Conservation (phyloP, 2,329 filamentous ascomycete species). For the Pseudogymnoascus sp. region DNA sequence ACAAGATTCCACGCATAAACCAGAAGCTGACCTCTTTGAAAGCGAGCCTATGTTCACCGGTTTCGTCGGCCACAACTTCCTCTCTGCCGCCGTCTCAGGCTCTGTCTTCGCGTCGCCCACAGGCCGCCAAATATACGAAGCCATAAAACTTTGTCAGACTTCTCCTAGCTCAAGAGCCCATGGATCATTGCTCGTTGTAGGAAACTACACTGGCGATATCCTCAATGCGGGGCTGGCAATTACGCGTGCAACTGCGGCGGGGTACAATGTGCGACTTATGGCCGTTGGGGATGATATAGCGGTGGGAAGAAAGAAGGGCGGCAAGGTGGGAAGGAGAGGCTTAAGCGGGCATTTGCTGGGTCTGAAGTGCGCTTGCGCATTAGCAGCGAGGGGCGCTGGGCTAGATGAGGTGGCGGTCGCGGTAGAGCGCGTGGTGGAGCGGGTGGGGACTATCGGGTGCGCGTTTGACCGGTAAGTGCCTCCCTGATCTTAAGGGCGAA, state of each 20-base stretch:
- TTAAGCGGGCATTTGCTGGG: conserved; percentile 9
- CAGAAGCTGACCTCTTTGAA: background rate
- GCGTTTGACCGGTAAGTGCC: conserved; percentile 9
- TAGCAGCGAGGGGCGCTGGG: background rate
- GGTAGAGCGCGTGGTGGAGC: background rate
- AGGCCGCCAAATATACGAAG: background rate
- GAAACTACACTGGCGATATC: conserved; percentile 11
- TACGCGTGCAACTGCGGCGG: conserved; percentile 6
- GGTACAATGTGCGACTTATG: conserved; percentile 4
- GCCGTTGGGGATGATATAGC: conserved; percentile 9
- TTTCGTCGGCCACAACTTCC: conserved; percentile 7
- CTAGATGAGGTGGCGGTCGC: background rate
- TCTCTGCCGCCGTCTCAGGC: conserved; percentile 6
- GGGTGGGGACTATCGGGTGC: conserved; percentile 8
- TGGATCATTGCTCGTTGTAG: background rate
- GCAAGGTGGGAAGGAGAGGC: conserved; percentile 9
- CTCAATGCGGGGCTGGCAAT: conserved; percentile 9
- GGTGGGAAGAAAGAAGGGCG: conserved; percentile 9
- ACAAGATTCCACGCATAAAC: background rate
- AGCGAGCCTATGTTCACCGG: conserved; percentile 11
- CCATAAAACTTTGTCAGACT: conserved; percentile 9
- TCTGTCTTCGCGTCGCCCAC: conserved; percentile 10
- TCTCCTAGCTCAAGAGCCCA: background rate
- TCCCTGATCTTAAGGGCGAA: background rate
- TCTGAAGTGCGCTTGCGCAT: conserved; percentile 4